Conservation (phyloP, 345 rosid genomes). For the Eucalyptus shirleyi region DNA sequence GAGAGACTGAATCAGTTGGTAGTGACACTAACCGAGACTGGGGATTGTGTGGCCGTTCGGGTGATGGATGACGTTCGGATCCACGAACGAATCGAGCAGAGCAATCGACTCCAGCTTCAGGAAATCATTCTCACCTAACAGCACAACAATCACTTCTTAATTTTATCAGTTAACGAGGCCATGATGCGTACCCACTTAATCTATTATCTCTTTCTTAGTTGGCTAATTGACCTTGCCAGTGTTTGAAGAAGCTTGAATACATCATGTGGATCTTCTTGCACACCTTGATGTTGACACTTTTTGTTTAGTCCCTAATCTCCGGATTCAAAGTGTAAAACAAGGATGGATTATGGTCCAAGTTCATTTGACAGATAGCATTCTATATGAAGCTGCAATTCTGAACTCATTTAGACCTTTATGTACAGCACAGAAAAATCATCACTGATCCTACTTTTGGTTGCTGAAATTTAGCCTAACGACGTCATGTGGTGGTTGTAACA, state of each 20-base stretch:
- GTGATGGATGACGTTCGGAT: constrained; percentile 49
- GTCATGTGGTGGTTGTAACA: neutral
- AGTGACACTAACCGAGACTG: constrained; percentile 21
- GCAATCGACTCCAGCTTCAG: constrained; percentile 16
- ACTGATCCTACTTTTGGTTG: neutral
- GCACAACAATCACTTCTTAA: neutral
- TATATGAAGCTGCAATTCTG: neutral
- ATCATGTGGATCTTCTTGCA: neutral
- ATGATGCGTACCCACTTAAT: neutral
- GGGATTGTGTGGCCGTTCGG: constrained; percentile 33
- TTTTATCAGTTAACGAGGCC: neutral
- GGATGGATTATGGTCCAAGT: neutral
- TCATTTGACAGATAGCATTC: neutral
- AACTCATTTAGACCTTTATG: neutral
- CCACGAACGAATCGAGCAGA: constrained; percentile 28
- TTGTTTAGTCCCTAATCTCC: neutral
- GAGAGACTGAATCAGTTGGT: neutral
- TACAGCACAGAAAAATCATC: neutral
- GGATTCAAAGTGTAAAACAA: neutral
- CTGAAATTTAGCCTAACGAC: neutral
- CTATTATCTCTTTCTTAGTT: neutral
- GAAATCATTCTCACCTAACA: constrained; percentile 38
- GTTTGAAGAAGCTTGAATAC: neutral
- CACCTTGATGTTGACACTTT: neutral
- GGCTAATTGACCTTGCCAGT: neutral